phyloP scores from a whole-genome alignment of 257 asterid species.

The Fraxinus pennsylvanica region DNA sequence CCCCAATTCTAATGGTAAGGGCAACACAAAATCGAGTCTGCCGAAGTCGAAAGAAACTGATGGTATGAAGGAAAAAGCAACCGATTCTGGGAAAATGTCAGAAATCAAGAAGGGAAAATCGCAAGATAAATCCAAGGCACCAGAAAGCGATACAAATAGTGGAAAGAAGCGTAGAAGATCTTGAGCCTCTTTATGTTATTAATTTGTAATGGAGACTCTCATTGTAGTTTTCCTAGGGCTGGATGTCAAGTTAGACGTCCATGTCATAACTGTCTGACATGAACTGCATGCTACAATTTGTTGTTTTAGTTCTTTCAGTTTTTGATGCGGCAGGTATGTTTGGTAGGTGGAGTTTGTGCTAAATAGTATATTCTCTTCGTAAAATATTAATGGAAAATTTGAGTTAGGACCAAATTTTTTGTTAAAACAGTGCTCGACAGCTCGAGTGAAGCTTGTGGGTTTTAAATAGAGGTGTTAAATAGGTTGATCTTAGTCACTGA shows the following conservation, averaged over 20 bases:
- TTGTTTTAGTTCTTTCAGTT: background rate
- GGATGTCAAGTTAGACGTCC: constrained; percentile 30
- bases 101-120: constrained; percentile 47
- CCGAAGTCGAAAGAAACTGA: constrained; percentile 61
- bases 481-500: too few relatives aligned
- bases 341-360: background rate
- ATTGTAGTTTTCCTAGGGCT: constrained; percentile 23
- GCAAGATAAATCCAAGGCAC: constrained; percentile 41
- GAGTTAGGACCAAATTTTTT: background rate
- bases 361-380: background rate
- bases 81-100: constrained; percentile 36
- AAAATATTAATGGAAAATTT: background rate
- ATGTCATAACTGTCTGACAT: constrained; percentile 11
- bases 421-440: background rate
- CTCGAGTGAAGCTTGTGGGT: background rate
- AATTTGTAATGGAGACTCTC: constrained; percentile 21
- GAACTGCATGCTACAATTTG: background rate
- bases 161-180: constrained; percentile 60
- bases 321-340: background rate
- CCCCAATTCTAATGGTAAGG: constrained; percentile 56
- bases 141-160: constrained; percentile 50
- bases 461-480: too few relatives aligned
- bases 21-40: constrained; percentile 44
- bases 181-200: constrained; percentile 19
- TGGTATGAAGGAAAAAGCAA: constrained; percentile 41